Base-by-base conservation (phyloP, 495 filamentous ascomycete species). In the Neurospora sp. region DNA sequence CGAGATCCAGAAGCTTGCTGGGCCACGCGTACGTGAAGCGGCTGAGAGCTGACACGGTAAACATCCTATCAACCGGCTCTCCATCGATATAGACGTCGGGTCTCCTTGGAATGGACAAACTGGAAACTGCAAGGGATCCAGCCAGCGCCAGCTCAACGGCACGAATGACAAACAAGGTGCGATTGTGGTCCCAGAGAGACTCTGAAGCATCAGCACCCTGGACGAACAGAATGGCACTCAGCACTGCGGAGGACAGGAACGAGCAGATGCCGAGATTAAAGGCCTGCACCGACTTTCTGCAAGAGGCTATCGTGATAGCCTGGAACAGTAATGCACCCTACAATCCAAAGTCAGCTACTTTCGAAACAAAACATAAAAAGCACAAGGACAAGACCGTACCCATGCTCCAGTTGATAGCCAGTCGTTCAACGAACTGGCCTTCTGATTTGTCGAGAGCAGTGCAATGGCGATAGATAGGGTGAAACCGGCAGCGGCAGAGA, bases 21-120 rank as follows among this genome's bases (percentile, higher is more conserved):
- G 87, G 85, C 92, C 92, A 95, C 42, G 78, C 76, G 75, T 89
- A 94, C 8, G 84, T 92, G 76, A 88, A 90, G 39, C 89, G 87
- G 53, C 81, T 84, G 59, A 89, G 80, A 0, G 89, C 85, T 5
- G 90, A 90, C 10, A 81, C 85, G 0, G 90, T 91, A 65, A 82
- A 84, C 79, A 91, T 85, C 40, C 84, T 80, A 77, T 94, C 93
- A 10, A 96, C 90, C 10, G 82, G 74, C 53, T 86, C 79, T 39
- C 87, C 90, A 27, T 85, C 75, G 69, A 83, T 84, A 53, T 82
- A 89, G 42, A 96, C 88, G 69, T 89, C 84, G 9, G 93, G 92
- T 20, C 92, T 85, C 44, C 93, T 86, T 9, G 91, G 92, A 14
- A 94, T 77, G 12, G 77, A 80, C 68, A 87, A 72, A 76, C 81